These are phyloP conservation scores for Oxytropis ochrocephala DNA, from an alignment of 306 rosid species.

Conservation along the genomic window DNA sequence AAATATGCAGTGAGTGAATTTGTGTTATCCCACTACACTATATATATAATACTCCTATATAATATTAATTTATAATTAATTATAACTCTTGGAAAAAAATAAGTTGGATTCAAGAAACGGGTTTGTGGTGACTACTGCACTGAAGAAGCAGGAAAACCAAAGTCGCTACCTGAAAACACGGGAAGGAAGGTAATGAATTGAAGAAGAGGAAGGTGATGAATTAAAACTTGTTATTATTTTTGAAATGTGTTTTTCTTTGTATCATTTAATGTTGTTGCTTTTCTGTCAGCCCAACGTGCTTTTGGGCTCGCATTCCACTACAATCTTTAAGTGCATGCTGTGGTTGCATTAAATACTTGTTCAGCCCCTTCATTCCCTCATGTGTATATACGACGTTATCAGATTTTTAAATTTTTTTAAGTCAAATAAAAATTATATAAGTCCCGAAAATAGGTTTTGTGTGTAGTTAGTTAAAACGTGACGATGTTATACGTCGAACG, in stretches of 20 bases:
- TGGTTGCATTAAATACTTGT: slow-evolving; percentile 1
- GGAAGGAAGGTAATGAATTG: not conserved
- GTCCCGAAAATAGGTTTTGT: too few species aligned
- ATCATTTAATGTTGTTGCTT: not conserved
- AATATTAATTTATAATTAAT: too few species aligned
- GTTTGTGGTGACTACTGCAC: not conserved
- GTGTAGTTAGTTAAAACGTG: too few species aligned
- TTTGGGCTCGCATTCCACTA: not conserved
- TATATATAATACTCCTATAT: too few species aligned
- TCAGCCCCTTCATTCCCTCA: slow-evolving; percentile 3
- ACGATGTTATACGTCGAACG: too few species aligned
- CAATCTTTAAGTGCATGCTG: not conserved
- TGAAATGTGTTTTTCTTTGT: not conserved
- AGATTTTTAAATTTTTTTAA: too few species aligned
- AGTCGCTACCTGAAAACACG: slow-evolving; percentile 13
- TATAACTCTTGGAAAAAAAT: too few species aligned
- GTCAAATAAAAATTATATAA: too few species aligned
- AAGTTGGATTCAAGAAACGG: not conserved
- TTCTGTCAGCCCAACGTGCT: slow-evolving; percentile 11
- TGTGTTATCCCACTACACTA: too few species aligned
- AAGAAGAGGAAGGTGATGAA: slow-evolving; percentile 6
- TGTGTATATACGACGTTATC: too few species aligned
- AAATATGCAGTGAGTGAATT: not conserved
- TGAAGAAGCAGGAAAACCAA: slow-evolving; percentile 4
- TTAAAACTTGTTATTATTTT: not conserved